Percentiles rank a stretch among this genome's conserved stretches.
Conservation (phyloP, 768 basidiomycete species). For the Peribolospora baueri region DNA sequence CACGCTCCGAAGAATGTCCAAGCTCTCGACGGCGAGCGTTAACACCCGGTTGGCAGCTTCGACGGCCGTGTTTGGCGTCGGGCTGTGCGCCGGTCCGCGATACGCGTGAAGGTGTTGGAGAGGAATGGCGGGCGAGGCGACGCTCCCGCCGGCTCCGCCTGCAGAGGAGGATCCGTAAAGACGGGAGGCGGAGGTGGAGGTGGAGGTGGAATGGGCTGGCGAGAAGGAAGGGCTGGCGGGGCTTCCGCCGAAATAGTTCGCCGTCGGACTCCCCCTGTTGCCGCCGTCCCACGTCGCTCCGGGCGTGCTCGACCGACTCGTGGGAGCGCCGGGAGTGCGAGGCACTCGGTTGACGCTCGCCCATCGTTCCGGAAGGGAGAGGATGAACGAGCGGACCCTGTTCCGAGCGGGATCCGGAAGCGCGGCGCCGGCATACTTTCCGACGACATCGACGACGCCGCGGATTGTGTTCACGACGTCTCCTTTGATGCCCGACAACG, state of each 20-base stretch:
- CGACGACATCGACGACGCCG: conserved; percentile 67
- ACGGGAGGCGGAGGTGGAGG: too few species aligned
- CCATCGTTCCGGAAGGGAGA: conserved; percentile 63
- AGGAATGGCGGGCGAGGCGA: too few species aligned
- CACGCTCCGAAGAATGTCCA: conserved; percentile 77
- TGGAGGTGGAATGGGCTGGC: too few species aligned
- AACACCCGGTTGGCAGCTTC: conserved; percentile 52
- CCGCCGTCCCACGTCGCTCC: not conserved
- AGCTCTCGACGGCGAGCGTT: conserved; percentile 63
- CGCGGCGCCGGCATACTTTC: conserved; percentile 60
- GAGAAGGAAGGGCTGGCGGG: too few species aligned
- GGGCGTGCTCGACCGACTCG: not conserved
- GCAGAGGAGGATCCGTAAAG: not conserved
- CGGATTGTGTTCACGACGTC: conserved; percentile 75
- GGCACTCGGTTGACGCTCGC: conserved; percentile 23
- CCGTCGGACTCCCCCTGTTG: too few species aligned
- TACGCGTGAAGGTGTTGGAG: too few species aligned
- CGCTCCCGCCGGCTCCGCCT: not conserved
- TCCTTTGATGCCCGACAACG: conserved; percentile 45
- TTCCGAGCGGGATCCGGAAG: conserved; percentile 59
- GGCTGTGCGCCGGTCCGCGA: not conserved
- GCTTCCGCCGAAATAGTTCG: not conserved
- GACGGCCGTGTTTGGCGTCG: conserved; percentile 18
- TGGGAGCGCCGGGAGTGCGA: not conserved
- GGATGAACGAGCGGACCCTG: conserved; percentile 49